These are phyloP conservation scores for Blumeria graminis DNA, from an alignment of 2,329 filamentous ascomycete species.

Conservation along the genomic window DNA sequence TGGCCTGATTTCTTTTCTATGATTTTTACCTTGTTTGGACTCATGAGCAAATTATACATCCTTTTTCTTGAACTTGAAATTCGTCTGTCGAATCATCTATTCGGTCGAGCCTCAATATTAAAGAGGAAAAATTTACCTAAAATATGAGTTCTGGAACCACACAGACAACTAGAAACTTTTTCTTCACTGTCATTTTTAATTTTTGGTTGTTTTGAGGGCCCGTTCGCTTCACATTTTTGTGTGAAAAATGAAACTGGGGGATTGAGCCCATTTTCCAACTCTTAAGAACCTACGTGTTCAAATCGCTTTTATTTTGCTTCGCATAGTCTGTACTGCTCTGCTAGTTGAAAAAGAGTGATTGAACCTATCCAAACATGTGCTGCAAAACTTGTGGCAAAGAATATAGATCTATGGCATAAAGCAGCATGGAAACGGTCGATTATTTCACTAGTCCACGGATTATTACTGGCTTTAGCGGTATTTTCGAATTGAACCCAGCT, in stretches of 20 bases:
- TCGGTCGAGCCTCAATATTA: neutral
- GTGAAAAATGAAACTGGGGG: too few species aligned
- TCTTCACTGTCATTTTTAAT: too few species aligned
- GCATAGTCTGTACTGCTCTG: too few species aligned
- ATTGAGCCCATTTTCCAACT: too few species aligned
- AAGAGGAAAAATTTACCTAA: neutral
- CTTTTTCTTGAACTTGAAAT: neutral
- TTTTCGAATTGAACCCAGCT: neutral
- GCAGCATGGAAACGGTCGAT: neutral
- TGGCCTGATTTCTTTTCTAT: too few species aligned
- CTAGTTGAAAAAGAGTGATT: too few species aligned
- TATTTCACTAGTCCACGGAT: neutral
- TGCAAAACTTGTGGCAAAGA: slow-evolving; percentile 1
- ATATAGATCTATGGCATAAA: neutral
- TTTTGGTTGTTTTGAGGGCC: too few species aligned
- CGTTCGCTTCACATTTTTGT: too few species aligned
- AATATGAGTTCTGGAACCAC: neutral
- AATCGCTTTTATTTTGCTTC: too few species aligned
- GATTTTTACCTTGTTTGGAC: too few species aligned
- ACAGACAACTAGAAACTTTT: neutral
- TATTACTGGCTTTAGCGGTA: neutral
- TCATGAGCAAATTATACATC: neutral
- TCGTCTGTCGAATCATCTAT: neutral
- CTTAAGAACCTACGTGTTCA: too few species aligned
- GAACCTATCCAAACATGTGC: neutral